These are phyloP conservation scores for Metschnikowia drakensbergensis DNA, from an alignment of 805 yeast genomes.

Conservation along the genomic window DNA sequence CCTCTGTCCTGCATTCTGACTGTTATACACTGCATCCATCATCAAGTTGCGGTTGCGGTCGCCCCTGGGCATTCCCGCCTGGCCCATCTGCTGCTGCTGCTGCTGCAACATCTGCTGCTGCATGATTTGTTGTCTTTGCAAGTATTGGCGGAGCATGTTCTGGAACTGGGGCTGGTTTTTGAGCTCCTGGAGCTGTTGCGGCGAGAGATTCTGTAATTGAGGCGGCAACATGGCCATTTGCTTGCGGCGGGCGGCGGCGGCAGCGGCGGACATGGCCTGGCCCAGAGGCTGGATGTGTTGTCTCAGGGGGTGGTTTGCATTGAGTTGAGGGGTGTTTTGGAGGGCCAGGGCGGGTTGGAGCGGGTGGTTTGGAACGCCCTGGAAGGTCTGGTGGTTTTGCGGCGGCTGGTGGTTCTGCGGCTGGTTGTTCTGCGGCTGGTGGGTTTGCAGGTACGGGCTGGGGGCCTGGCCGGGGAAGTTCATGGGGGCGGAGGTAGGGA, in stretches of 20 bases:
- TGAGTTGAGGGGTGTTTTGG: not conserved
- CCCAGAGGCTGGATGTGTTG: slow-evolving; percentile 6
- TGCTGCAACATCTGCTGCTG: slow-evolving; percentile 28
- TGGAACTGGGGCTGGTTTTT: slow-evolving; percentile 43
- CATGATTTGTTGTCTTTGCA: slow-evolving; percentile 38
- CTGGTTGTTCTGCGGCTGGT: slow-evolving; percentile 4
- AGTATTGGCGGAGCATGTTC: slow-evolving; percentile 37
- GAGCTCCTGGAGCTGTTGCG: slow-evolving; percentile 42
- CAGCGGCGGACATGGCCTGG: slow-evolving; percentile 8
- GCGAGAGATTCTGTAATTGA: slow-evolving; percentile 29
- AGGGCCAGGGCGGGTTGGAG: slow-evolving; percentile 6
- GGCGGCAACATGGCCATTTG: slow-evolving; percentile 26
- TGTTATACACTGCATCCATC: slow-evolving; percentile 3
- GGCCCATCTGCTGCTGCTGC: slow-evolving; percentile 13
- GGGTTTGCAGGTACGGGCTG: slow-evolving; percentile 9
- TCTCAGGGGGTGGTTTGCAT: slow-evolving; percentile 2
- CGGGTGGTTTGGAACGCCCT: not conserved
- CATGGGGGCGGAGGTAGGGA: slow-evolving; percentile 6
- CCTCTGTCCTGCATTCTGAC: slow-evolving; percentile 3
- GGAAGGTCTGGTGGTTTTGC: slow-evolving; percentile 1
- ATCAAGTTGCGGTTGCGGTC: slow-evolving; percentile 7
- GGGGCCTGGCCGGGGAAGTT: slow-evolving; percentile 11
- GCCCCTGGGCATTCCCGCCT: slow-evolving; percentile 3
- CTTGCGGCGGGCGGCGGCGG: slow-evolving; percentile 20
- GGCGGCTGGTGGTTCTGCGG: slow-evolving; percentile 5